Conservation (phyloP, 2,329 filamentous ascomycete genomes). For the Venturia oleaginea region DNA sequence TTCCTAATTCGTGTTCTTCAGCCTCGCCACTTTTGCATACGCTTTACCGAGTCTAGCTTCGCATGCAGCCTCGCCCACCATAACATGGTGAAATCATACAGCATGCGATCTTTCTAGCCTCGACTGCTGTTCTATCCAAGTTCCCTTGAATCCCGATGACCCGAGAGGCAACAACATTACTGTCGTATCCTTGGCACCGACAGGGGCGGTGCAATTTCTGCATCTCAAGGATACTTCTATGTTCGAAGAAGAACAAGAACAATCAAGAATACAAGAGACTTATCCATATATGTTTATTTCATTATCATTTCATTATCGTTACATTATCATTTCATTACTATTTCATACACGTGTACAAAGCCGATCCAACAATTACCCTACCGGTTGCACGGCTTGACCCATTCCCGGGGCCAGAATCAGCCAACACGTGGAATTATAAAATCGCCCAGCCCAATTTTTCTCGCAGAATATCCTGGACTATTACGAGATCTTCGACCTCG, state of each 20-base stretch:
- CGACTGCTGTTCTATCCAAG: constrained; percentile 7
- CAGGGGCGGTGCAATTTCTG: too few species aligned
- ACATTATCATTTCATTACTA: too few species aligned
- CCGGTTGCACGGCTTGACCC: constrained; percentile 1
- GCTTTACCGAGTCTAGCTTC: not conserved
- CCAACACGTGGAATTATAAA: too few species aligned
- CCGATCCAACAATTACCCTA: too few species aligned
- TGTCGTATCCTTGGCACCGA: too few species aligned
- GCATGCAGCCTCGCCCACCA: not conserved
- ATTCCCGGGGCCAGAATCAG: too few species aligned
- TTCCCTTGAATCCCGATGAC: constrained; percentile 31
- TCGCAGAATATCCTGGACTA: constrained; percentile 22
- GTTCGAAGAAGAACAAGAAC: too few species aligned
- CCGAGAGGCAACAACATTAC: not conserved
- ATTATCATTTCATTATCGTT: too few species aligned
- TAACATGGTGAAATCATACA: constrained; percentile 6
- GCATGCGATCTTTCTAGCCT: not conserved
- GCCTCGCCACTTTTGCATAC: not conserved
- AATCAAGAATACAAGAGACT: too few species aligned
- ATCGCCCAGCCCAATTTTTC: constrained; percentile 17
- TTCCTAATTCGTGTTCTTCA: not conserved
- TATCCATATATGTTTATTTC: too few species aligned
- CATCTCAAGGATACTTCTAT: too few species aligned
- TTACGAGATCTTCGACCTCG: constrained; percentile 37
- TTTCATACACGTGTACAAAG: too few species aligned